These are phyloP conservation scores for Cordyceps fumosorosea DNA, from an alignment of 2,329 filamentous ascomycete species.

Conservation along the genomic window DNA sequence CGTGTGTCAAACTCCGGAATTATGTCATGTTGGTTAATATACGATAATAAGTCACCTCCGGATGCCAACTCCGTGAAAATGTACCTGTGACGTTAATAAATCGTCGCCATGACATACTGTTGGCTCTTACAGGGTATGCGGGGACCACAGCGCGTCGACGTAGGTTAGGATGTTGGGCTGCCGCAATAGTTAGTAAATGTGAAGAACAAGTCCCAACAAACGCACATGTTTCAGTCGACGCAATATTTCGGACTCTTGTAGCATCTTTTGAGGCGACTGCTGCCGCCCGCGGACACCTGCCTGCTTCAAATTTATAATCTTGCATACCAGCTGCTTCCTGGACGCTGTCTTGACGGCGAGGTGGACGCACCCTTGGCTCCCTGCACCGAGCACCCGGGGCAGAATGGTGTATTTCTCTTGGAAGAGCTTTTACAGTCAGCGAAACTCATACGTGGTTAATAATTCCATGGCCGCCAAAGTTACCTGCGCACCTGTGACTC, in stretches of 20 bases:
- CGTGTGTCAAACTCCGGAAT: conserved; percentile 36
- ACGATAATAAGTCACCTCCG: conserved; percentile 48
- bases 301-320: conserved; percentile 49
- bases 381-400: conserved; percentile 30
- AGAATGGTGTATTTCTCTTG: conserved; percentile 28
- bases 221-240: conserved; percentile 48
- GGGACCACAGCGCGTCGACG: conserved; percentile 43
- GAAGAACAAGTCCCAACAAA: neutral
- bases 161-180: conserved; percentile 51
- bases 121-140: conserved; percentile 37
- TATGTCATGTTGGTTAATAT: conserved; percentile 30
- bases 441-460: no score
- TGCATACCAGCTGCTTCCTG: conserved; percentile 60
- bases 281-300: conserved; percentile 21
- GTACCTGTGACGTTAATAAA: conserved; percentile 31
- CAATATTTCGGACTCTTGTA: conserved; percentile 47
- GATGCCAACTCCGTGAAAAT: conserved; percentile 52
- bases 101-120: neutral
- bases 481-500: conserved; percentile 26
- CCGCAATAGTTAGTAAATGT: neutral
- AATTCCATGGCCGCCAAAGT: no score
- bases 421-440: conserved; percentile 24
- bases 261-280: conserved; percentile 30
- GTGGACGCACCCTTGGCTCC: conserved; percentile 31
- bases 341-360: conserved; percentile 40